Percentiles rank a stretch among this genome's conserved stretches.
Conservation (phyloP, 495 filamentous ascomycete genomes). For the Penicillium herquei region DNA sequence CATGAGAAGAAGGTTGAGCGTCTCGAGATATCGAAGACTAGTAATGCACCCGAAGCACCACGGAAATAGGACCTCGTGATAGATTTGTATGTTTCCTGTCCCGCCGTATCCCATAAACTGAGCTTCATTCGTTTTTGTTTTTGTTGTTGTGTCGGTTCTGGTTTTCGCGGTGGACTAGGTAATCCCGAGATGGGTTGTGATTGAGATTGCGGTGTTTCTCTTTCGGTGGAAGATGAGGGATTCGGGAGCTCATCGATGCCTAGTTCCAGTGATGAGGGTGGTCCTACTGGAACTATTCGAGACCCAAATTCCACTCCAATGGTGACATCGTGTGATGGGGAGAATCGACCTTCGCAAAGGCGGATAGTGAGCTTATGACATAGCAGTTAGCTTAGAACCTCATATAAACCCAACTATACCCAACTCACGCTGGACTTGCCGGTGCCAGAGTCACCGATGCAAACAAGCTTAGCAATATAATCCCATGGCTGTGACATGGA, state of each 20-base stretch:
- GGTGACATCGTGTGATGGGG: constrained; percentile 89
- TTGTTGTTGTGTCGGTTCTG: constrained; percentile 14
- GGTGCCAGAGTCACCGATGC: constrained; percentile 91
- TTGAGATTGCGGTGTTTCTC: constrained; percentile 17
- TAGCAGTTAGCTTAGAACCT: constrained; percentile 6
- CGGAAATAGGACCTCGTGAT: constrained; percentile 96
- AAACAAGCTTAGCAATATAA: constrained; percentile 97
- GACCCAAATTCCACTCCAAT: constrained; percentile 98
- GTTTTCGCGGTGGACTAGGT: constrained; percentile 37
- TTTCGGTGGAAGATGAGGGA: constrained; percentile 8
- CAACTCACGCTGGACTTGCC: constrained; percentile 75
- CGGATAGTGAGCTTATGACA: constrained; percentile 74
- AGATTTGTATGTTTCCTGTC: constrained; percentile 94
- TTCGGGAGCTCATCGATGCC: constrained; percentile 24
- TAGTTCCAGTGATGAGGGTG: constrained; percentile 56
- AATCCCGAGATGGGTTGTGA: constrained; percentile 26
- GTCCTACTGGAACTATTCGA: constrained; percentile 87
- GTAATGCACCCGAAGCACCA: constrained; percentile 83
- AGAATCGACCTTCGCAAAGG: constrained; percentile 95
- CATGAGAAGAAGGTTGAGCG: constrained; percentile 81
- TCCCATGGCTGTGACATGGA: constrained; percentile 84
- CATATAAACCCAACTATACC: background rate
- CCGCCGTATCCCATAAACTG: constrained; percentile 92
- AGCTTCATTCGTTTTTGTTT: constrained; percentile 75
- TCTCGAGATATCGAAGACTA: constrained; percentile 93